These are phyloP conservation scores for Yamadazyma pseudoaaseri DNA, from an alignment of 1,139 yeast species.

Conservation along the genomic window DNA sequence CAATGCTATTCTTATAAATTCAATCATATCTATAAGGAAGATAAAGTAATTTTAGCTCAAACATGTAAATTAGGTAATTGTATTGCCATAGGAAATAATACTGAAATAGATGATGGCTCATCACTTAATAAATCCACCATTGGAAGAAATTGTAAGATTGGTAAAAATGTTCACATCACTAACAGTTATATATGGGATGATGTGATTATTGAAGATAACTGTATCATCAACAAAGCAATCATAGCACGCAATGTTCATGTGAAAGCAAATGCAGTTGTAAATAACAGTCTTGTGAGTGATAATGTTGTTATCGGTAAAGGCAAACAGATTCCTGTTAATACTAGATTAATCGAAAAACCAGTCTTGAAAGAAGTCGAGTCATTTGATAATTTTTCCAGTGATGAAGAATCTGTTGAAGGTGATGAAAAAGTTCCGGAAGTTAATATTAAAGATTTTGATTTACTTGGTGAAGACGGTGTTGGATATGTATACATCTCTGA, in stretches of 20 bases:
- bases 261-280: conserved; percentile 49
- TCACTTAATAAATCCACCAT: conserved; percentile 64
- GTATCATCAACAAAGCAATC: conserved; percentile 57
- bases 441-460: conserved; percentile 28
- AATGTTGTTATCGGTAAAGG: conserved; percentile 62
- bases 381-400: conserved; percentile 25
- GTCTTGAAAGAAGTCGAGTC: conserved; percentile 30
- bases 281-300: conserved; percentile 81
- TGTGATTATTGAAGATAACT: conserved; percentile 66
- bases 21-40: conserved; percentile 83
- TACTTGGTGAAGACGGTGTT: conserved; percentile 60
- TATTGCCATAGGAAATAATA: conserved; percentile 74
- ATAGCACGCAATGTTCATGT: conserved; percentile 65
- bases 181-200: conserved; percentile 89
- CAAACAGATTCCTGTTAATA: conserved; percentile 45
- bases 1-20: conserved; percentile 78
- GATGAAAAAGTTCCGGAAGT: conserved; percentile 4
- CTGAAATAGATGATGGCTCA: conserved; percentile 63
- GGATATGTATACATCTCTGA: conserved; percentile 61
- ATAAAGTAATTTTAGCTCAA: conserved; percentile 82
- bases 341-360: conserved; percentile 52
- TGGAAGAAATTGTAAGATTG: conserved; percentile 84
- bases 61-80: conserved; percentile 79
- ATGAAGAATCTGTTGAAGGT: conserved; percentile 25
- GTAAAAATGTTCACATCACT: conserved; percentile 65